Evolutionary conservation across 73 alveolate genomes (phyloP).

Genomic region (Paramecium pentaurelia): DNA sequence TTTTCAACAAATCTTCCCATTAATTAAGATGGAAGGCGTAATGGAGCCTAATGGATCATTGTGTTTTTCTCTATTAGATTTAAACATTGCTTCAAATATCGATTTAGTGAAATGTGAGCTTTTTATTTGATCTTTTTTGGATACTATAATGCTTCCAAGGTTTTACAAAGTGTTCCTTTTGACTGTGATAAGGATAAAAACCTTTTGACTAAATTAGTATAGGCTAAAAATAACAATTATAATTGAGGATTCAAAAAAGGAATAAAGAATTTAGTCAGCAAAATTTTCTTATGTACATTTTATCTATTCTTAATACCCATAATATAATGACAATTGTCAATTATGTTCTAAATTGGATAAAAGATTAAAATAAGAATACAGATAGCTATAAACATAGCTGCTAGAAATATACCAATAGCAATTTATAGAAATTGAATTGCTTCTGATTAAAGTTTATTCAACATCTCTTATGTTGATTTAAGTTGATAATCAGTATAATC

Average conservation of each 20-base stretch:
- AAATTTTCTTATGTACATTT: not conserved
- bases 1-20: not conserved
- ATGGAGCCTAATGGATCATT: not conserved
- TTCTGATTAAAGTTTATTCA: not conserved
- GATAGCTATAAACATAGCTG: not conserved
- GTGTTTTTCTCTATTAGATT: not conserved
- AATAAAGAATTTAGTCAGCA: not conserved
- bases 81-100: not conserved
- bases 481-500: not conserved
- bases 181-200: not conserved
- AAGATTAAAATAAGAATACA: not conserved
- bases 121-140: not conserved
- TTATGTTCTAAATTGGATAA: not conserved
- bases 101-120: not conserved
- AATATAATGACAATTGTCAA: not conserved
- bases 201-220: not conserved
- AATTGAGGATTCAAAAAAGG: not conserved
- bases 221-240: not conserved
- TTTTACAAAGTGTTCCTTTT: not conserved
- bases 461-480: not conserved
- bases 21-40: not conserved
- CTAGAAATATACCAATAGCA: not conserved
- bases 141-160: not conserved
- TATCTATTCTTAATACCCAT: not conserved
- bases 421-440: not conserved